Base-by-base conservation (phyloP, 176 grass and related monocot species). In the Aegilops sharonensis region DNA sequence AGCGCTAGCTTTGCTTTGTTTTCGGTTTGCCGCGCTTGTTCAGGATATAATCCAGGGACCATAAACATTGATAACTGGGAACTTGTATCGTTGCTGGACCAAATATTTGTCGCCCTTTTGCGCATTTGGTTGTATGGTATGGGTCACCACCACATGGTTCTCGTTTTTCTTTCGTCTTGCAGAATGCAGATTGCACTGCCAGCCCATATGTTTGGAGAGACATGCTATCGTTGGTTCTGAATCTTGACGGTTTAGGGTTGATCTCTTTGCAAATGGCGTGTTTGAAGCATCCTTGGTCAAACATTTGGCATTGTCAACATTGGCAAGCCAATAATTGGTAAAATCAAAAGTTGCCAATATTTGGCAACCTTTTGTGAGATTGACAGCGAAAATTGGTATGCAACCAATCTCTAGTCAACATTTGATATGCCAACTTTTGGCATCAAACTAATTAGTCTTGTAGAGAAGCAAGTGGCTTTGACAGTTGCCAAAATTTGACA, bases 41-140 rank as follows among this genome's bases (percentile, higher is more conserved):
- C 11, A 39, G 18, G 71, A 72, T 32, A 15, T 20, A 57, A 86
- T 82, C 64, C 5, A 15, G 48, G 72, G 13, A 75, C 72, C 72
- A 1, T 80, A 56, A 36, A 83, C 48, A 83, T 54, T 78, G 21
- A 72, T 29, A 59, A 50, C 47, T 45, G 45, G 42, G 6, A 23
- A 75, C 72, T 63, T 34, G 12, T 79, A 34, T 62, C 77, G 56
- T 52, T 84, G 25, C 27, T 37, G 35, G 29, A 84, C 52, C 64
- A 69, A 71, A 20, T 62, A 2, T 1, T 20, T 15, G 3, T 71
- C 9, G 78, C 39, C 37, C 70, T 37, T 11, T 27, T 60, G 15
- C 66, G 75, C 21, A 50, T 54, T 17, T 75, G 40, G 40, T 9
- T 47, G 72, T 30, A 75, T 50, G 72, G 7, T 29, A 57, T 57